A percentile compares a stretch with the other conserved stretches of the same genome.
Evolutionary conservation across 2,329 filamentous ascomycete genomes (phyloP).

Genomic region (Botrytis galanthina): DNA sequence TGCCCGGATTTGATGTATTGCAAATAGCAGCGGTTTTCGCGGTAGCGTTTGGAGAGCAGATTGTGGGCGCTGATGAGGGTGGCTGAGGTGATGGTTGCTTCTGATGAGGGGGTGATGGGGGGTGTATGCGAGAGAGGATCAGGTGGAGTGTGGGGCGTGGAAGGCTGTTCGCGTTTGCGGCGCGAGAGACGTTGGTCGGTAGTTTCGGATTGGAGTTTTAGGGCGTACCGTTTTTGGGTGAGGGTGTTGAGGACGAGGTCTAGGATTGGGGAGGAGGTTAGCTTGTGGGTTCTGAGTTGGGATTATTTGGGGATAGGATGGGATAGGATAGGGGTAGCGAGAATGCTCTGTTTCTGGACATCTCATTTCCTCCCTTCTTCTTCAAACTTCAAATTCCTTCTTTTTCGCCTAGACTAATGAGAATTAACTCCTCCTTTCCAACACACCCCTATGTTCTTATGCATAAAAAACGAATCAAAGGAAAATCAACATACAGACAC

Average conservation of each 20-base stretch:
- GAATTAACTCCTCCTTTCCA: neutral
- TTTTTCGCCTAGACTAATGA: fast-evolving
- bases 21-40: neutral
- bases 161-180: neutral
- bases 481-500: neutral
- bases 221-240: neutral
- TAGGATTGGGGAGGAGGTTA: neutral
- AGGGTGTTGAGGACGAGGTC: neutral
- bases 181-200: neutral
- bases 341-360: neutral
- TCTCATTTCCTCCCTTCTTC: neutral
- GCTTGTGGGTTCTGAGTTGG: neutral
- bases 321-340: neutral
- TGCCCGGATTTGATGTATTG: constrained; percentile 4
- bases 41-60: neutral
- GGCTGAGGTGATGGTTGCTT: neutral
- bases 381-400: neutral
- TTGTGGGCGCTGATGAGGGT: no score
- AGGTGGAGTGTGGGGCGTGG: neutral
- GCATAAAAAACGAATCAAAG: neutral
- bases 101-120: neutral
- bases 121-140: neutral
- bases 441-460: no score
- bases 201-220: constrained; percentile 2
- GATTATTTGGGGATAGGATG: neutral